Evolutionary conservation across 805 yeast genomes (phyloP), one percentile per base, ranked within the genome.

Genomic region (Kodamaea restingae): DNA sequence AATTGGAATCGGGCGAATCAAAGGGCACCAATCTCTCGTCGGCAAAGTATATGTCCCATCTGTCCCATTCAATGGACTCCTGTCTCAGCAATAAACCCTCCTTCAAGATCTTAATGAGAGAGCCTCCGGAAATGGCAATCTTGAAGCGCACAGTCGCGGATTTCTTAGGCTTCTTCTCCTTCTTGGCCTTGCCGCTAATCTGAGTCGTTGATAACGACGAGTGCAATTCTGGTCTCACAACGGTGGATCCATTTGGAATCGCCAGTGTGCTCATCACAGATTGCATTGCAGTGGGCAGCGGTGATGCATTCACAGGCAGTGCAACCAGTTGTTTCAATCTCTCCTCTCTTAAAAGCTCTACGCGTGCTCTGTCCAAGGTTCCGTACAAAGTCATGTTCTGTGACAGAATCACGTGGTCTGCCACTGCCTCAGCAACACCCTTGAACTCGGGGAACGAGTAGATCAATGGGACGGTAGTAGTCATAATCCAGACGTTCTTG

Each of bases 11-110:
- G 7, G 76, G 76, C 18, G 85, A 78, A 36, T 77, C 83, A 48
- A 88, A 86, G 31, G 96, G 93, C 29, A 91, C 98, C 47, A 91
- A 71, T 60, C 98, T 78, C 67, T 91, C 98, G 63, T 91, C 98
- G 4, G 96, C 96, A 66, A 91, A 90, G 62, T 88, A 91, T 36
- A 91, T 78, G 60, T 91, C 97, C 98, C 98, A 91, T 56, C 80
- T 82, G 33, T 78, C 81, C 97, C 97, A 91, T 50, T 80, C 82
- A 17, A 93, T 80, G 49, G 81, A 88, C 34, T 74, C 75, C 38
- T 65, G 63, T 52, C 95, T 73, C 28, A 76, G 73, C 41, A 91
- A 62, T 44, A 93, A 70, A 9, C 98, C 98, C 61, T 91, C 90
- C 40, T 85, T 78, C 37, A 93, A 70, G 30, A 91, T 95, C 44